phyloP scores from a whole-genome alignment of 2,329 filamentous ascomycete species.

The Trichoderma koningii region DNA sequence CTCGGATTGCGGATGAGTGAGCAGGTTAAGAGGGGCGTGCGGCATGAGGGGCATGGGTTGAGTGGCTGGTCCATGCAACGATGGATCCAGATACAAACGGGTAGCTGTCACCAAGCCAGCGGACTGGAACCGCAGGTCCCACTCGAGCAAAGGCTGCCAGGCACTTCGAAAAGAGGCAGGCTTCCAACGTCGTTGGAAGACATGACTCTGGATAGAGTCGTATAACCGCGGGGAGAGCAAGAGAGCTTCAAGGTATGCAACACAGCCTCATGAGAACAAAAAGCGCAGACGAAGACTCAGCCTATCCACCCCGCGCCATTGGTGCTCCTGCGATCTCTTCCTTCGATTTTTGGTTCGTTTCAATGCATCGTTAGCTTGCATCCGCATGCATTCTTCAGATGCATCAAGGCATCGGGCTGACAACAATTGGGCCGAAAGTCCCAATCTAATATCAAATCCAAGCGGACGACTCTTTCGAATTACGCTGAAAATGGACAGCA shows the following conservation, averaged over 20 bases:
- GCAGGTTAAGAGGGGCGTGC: slow-evolving; percentile 10
- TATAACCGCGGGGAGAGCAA: not conserved
- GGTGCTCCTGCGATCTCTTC: not conserved
- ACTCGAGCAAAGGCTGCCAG: slow-evolving; percentile 3
- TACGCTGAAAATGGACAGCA: not conserved
- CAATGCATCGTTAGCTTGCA: not conserved
- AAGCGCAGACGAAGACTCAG: not conserved
- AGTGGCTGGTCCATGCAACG: slow-evolving; percentile 11
- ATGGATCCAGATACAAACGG: slow-evolving; percentile 25
- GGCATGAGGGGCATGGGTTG: slow-evolving; percentile 9
- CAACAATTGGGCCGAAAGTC: not conserved
- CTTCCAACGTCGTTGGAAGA: not conserved
- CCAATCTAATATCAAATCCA: slow-evolving; percentile 1
- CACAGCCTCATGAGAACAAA: not conserved
- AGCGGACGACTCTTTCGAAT: not conserved
- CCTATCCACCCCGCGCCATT: not conserved
- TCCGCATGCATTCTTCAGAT: not conserved
- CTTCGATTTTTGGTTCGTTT: not conserved
- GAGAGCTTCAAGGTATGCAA: not conserved
- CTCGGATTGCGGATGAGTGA: slow-evolving; percentile 3
- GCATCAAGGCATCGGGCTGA: not conserved
- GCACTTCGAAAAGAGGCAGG: not conserved
- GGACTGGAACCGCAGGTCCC: slow-evolving; percentile 25
- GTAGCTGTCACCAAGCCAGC: slow-evolving; percentile 25
- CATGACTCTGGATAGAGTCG: not conserved